phyloP scores from a whole-genome alignment of 2,329 filamentous ascomycete species.

The Calonectria montana region DNA sequence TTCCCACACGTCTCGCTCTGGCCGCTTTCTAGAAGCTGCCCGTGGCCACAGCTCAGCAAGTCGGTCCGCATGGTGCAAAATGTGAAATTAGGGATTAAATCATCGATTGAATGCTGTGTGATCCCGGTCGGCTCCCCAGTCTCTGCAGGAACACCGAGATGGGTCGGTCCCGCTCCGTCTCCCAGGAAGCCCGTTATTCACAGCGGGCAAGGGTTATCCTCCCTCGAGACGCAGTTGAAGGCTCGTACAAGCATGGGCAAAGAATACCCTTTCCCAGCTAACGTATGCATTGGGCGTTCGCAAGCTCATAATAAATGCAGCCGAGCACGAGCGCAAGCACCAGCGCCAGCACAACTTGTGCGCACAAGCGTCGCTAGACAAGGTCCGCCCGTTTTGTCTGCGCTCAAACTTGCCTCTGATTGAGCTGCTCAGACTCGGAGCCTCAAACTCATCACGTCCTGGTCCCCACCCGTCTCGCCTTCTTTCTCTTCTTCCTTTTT shows the following conservation, averaged over 20 bases:
- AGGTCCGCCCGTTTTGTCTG: background rate
- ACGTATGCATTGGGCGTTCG: slow-evolving; percentile 6
- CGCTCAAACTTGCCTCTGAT: slow-evolving; percentile 1
- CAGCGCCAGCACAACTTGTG: background rate
- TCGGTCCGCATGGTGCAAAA: background rate
- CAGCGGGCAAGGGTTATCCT: slow-evolving; percentile 1
- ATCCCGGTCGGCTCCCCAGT: background rate
- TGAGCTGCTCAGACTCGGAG: background rate
- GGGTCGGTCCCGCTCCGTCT: slow-evolving; percentile 15
- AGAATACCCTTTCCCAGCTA: background rate
- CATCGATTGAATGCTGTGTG: background rate
- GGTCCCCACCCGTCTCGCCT: slow-evolving; percentile 6
- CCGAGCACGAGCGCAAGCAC: background rate
- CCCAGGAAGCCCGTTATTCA: slow-evolving; percentile 8
- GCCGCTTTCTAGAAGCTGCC: slow-evolving; percentile 1
- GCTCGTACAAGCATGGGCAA: background rate
- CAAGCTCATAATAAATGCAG: background rate
- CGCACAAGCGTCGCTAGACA: background rate
- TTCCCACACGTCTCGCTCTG: background rate
- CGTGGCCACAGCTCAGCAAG: background rate
- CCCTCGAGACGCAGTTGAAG: background rate
- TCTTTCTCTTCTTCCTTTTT: slow-evolving; percentile 4
- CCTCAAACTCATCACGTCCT: slow-evolving; percentile 11
- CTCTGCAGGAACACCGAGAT: slow-evolving; percentile 11
- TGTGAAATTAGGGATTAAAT: slow-evolving; percentile 8